Percentiles rank a stretch among this genome's conserved stretches.
Conservation (phyloP, 352 stramenopile species). For the Phytophthora gonapodyides region DNA sequence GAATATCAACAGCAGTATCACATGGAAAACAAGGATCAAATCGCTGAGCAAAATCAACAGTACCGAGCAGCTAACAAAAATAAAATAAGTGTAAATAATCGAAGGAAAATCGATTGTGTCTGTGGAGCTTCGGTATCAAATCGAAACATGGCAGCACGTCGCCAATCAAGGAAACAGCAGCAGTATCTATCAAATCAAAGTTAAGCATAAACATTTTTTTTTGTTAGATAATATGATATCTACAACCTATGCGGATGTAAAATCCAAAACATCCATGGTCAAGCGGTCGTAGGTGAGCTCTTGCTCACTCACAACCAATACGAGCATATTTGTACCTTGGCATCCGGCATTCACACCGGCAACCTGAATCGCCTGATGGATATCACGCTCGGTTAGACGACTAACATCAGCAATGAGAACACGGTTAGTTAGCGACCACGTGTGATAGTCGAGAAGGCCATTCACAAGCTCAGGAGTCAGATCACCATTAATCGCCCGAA, state of each 20-base stretch:
- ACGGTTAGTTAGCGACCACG: neutral
- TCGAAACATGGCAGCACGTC: neutral
- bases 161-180: slow-evolving; percentile 8
- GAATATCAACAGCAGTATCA: slow-evolving; percentile 8
- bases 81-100: neutral
- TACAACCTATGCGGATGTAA: neutral
- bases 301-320: too few relatives aligned
- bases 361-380: too few relatives aligned
- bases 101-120: slow-evolving; percentile 7
- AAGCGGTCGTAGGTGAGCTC: neutral
- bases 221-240: neutral
- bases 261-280: neutral
- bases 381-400: too few relatives aligned
- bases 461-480: slow-evolving; percentile 12
- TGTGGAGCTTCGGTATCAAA: slow-evolving; percentile 13
- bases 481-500: slow-evolving; percentile 29
- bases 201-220: slow-evolving; percentile 14
- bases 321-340: too few relatives aligned
- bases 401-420: too few relatives aligned
- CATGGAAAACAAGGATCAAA: slow-evolving; percentile 1
- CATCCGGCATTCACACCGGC: too few relatives aligned
- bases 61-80: slow-evolving; percentile 4
- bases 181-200: slow-evolving; percentile 15
- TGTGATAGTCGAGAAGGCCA: slow-evolving; percentile 16
- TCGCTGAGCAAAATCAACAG: slow-evolving; percentile 7